Evolutionary conservation across 1,139 yeast genomes (phyloP).

Genomic region (Nakaseomyces nivariensis): DNA sequence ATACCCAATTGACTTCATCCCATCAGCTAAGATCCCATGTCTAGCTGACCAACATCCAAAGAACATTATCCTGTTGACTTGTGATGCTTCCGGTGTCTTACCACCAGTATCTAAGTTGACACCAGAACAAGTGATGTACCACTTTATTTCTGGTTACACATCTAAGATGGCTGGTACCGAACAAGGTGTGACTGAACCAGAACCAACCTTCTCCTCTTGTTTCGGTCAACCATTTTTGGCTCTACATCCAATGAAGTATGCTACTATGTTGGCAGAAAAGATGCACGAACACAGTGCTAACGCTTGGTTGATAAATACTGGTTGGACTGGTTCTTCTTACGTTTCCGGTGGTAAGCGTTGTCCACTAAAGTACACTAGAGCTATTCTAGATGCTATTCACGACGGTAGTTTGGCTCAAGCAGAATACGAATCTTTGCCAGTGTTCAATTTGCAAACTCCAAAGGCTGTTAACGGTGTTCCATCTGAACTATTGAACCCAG

Average conservation of each 20-base stretch:
- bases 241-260: conserved; percentile 96
- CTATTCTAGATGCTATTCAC: conserved; percentile 90
- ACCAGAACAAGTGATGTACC: conserved; percentile 97
- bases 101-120: conserved; percentile 95
- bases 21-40: conserved; percentile 95
- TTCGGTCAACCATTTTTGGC: conserved; percentile 99
- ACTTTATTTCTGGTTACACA: conserved; percentile 96
- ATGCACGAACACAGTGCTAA: conserved; percentile 79
- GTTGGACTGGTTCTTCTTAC: conserved; percentile 96
- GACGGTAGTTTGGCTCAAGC: conserved; percentile 76
- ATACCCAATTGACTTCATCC: conserved; percentile 94
- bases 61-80: conserved; percentile 84
- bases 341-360: conserved; percentile 94
- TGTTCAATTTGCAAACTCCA: conserved; percentile 84
- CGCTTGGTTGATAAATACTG: conserved; percentile 97
- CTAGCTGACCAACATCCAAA: conserved; percentile 83
- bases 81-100: conserved; percentile 96
- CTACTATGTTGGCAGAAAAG: conserved; percentile 92
- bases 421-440: conserved; percentile 75
- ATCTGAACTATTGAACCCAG: conserved; percentile 74
- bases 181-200: conserved; percentile 97
- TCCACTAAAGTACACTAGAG: conserved; percentile 95
- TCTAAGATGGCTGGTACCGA: conserved; percentile 99
- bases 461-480: conserved; percentile 78
- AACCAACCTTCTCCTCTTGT: conserved; percentile 96